Base-by-base conservation (phyloP, 2,329 filamentous ascomycete species). In the Shiraia sp. region DNA sequence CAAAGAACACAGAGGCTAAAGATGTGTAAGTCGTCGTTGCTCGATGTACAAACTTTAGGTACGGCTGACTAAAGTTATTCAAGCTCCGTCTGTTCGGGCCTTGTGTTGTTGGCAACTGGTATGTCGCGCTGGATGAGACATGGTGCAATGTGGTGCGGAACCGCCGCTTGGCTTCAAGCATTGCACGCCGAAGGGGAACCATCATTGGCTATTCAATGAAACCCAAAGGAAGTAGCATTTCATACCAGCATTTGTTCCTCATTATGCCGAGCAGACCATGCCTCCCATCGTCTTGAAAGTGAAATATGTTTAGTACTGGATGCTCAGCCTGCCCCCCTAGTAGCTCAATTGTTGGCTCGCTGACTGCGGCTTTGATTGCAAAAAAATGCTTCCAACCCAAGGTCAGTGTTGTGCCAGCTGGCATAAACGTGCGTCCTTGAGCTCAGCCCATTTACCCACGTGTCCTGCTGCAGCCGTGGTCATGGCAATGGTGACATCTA, bases 51-150 rank as follows among this genome's bases (percentile, higher is more conserved):
- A n/a, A n/a, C n/a, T n/a, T n/a, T n/a, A n/a, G n/a, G n/a, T n/a
- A 35, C 17, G 10, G 2, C 4, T 12, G 12, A 32, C 24, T 47
- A 17, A 54, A 13, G 9, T 23, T n/a, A n/a, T 19, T 3, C 19
- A 63, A 58, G 1, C 65, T 65, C 35, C 58, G 63, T 23, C 53
- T 66, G 32, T 62, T 65, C 32, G 63, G 63, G 5, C 53, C 58
- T 16, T 45, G 39, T 8, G 57, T 65, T 3, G 42, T 55, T 5
- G 19, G 4, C 8, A 8, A 22, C 4, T 22, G 19, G 19, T 22
- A 4, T 8, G 4, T 22, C 19, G 4, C 19, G 8, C 19, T 22
- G 4, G 19, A 22, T 4, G 19, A 8, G 8, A 22, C 4, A 5
- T 22, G 19, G 19, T 8, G 19, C 19, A 8, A 22, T 22, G 8